These are phyloP conservation scores for Sideroxylon spinosum DNA, from an alignment of 179 eudicot genomes.

Conservation along the genomic window DNA sequence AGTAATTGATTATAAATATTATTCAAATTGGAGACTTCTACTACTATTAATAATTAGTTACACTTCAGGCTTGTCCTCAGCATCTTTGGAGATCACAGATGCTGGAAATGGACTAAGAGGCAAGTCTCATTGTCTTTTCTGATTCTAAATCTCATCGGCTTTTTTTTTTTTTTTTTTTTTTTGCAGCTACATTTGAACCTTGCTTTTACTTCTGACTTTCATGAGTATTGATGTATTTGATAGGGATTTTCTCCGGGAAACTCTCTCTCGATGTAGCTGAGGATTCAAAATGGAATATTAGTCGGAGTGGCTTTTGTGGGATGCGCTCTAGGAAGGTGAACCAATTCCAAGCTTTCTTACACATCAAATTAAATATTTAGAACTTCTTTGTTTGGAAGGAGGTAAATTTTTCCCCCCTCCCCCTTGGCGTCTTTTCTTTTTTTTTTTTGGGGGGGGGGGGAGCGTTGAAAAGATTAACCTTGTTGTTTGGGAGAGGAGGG, in stretches of 20 bases:
- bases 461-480: neutral
- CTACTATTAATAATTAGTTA: slow-evolving; percentile 16
- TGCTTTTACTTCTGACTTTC: neutral
- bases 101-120: slow-evolving; percentile 57
- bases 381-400: neutral
- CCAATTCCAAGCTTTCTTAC: neutral
- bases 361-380: neutral
- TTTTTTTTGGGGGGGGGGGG: neutral
- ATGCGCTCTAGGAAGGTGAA: slow-evolving; percentile 98
- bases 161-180: too few relatives aligned
- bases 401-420: neutral
- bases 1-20: neutral
- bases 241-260: slow-evolving; percentile 83
- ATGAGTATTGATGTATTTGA: slow-evolving; percentile 1
- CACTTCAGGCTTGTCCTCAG: slow-evolving; percentile 83
- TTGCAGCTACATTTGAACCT: neutral
- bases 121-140: slow-evolving; percentile 19
- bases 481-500: too few relatives aligned
- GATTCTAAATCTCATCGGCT: too few relatives aligned
- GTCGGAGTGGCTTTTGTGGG: slow-evolving; percentile 94
- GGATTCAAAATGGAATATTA: slow-evolving; percentile 78
- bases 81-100: slow-evolving; percentile 80
- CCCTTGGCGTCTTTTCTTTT: neutral
- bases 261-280: slow-evolving; percentile 77
- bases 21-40: neutral